These are phyloP conservation scores for Sarocladium kiliense DNA, from an alignment of 2,329 filamentous ascomycete genomes.

Conservation along the genomic window DNA sequence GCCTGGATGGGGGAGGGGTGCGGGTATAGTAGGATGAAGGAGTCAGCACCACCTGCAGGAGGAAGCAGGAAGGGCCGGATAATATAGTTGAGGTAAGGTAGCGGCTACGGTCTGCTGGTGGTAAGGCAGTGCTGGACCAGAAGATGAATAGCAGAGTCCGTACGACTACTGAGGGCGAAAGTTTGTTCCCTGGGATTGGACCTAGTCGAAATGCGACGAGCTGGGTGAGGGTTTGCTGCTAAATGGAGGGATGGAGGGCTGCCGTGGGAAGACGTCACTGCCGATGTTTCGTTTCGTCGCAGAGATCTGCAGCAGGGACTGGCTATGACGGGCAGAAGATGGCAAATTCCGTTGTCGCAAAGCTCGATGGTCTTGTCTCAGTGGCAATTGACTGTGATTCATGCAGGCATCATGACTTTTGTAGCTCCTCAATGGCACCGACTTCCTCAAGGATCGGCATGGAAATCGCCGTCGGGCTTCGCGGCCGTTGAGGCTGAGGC, in stretches of 20 bases:
- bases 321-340: not conserved
- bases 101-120: not conserved
- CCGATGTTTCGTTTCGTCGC: not conserved
- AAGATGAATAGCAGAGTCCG: not conserved
- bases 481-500: conserved; percentile 2
- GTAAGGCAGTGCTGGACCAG: not conserved
- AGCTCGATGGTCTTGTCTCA: no score
- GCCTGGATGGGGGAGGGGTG: conserved; percentile 4
- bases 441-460: not conserved
- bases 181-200: not conserved
- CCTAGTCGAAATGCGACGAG: not conserved
- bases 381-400: not conserved
- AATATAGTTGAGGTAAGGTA: not conserved
- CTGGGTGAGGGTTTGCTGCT: not conserved
- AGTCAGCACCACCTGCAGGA: not conserved
- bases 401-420: no score
- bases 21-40: not conserved
- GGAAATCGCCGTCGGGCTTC: not conserved
- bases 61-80: not conserved
- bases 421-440: no score
- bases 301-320: not conserved
- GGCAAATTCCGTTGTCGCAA: not conserved
- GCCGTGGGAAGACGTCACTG: not conserved
- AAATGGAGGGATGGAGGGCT: not conserved
- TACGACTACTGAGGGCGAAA: not conserved